These are phyloP conservation scores for Stephania cephalantha DNA, from an alignment of 164 flowering plant genomes.

Conservation along the genomic window DNA sequence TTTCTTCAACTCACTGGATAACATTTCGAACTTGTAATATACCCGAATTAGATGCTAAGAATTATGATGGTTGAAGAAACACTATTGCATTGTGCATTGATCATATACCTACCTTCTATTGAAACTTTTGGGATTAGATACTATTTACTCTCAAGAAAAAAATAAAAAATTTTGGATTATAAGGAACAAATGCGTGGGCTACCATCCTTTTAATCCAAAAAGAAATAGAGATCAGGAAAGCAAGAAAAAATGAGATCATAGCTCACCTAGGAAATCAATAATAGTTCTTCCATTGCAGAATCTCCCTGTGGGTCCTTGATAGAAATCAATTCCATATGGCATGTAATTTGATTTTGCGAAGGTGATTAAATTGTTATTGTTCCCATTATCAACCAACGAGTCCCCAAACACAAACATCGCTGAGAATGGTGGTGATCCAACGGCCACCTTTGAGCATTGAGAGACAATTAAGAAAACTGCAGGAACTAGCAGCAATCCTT, in stretches of 20 bases:
- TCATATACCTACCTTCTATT: not conserved
- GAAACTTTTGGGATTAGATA: not conserved
- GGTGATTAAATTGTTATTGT: conserved; percentile 28
- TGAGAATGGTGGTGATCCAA: conserved; percentile 16
- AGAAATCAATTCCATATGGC: conserved; percentile 38
- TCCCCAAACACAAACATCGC: conserved; percentile 39
- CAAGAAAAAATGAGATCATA: not conserved
- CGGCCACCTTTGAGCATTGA: not conserved
- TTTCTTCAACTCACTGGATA: not conserved
- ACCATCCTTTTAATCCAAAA: too few species aligned
- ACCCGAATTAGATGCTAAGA: not conserved
- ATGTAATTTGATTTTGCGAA: conserved; percentile 30
- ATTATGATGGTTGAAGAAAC: not conserved
- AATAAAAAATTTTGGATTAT: not conserved
- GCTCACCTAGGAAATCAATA: conserved; percentile 25
- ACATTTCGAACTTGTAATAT: not conserved
- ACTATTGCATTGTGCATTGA: not conserved
- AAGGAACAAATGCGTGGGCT: not conserved
- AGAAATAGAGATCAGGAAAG: not conserved
- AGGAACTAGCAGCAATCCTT: not conserved
- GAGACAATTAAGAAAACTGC: not conserved
- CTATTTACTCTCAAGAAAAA: too few species aligned
- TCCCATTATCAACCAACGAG: conserved; percentile 34
- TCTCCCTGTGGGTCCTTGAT: conserved; percentile 36
- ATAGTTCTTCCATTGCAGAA: conserved; percentile 32